Percentiles rank a stretch among this genome's conserved stretches.
Conservation (phyloP, 2,329 filamentous ascomycete species). For the Teratosphaeria viscida region DNA sequence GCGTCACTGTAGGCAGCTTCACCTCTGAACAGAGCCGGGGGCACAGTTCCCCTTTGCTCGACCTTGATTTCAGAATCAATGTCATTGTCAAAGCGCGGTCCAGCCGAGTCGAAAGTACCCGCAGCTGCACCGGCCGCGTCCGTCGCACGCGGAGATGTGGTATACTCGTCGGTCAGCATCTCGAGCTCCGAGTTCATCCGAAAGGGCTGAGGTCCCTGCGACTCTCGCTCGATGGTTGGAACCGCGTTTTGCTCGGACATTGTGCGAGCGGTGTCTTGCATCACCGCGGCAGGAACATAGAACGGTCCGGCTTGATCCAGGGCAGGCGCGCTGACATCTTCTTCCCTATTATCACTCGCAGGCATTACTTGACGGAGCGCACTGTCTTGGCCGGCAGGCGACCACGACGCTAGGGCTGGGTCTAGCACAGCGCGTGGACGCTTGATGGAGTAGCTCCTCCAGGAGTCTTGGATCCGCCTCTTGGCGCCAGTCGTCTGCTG, state of each 20-base stretch:
- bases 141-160: background rate
- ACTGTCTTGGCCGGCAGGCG: background rate
- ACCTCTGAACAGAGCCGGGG: background rate
- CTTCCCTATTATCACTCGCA: background rate
- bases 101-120: background rate
- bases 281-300: background rate
- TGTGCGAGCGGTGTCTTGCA: background rate
- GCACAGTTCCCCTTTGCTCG: background rate
- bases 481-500: background rate
- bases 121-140: background rate
- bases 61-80: background rate
- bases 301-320: background rate
- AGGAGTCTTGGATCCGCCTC: background rate
- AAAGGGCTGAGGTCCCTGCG: background rate
- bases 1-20: background rate
- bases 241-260: background rate
- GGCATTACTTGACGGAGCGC: background rate
- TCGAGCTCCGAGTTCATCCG: background rate
- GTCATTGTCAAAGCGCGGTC: background rate
- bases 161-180: background rate
- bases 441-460: background rate
- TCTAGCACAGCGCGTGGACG: background rate
- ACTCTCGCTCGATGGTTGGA: background rate
- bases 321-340: background rate
- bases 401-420: background rate